These are phyloP conservation scores for Xerocomus potaroensis DNA, from an alignment of 768 basidiomycete species.

Conservation along the genomic window DNA sequence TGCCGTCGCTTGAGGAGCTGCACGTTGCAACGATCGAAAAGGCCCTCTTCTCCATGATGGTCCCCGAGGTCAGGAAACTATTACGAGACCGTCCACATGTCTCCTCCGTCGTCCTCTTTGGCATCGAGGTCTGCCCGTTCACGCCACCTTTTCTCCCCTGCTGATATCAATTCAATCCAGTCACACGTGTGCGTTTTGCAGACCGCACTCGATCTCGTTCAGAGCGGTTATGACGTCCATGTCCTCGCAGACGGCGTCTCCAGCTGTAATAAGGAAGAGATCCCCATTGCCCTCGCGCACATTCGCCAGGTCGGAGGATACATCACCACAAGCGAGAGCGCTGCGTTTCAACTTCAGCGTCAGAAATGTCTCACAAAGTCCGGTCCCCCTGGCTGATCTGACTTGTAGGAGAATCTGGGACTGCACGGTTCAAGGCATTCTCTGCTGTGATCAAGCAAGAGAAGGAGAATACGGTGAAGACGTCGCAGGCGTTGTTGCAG, in stretches of 20 bases:
- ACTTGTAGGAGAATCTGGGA: conserved; percentile 51
- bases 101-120: conserved; percentile 69
- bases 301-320: conserved; percentile 72
- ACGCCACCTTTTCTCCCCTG: background rate
- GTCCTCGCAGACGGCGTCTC: conserved; percentile 84
- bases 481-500: conserved; percentile 32
- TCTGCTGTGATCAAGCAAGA: conserved; percentile 72
- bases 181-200: conserved; percentile 89
- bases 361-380: conserved; percentile 11
- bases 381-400: conserved; percentile 11
- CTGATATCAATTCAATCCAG: conserved; percentile 43
- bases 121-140: conserved; percentile 68
- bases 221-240: conserved; percentile 49
- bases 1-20: conserved; percentile 49
- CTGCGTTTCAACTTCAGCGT: conserved; percentile 75
- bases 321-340: conserved; percentile 77
- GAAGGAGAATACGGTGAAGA: conserved; percentile 53
- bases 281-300: conserved; percentile 66
- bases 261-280: conserved; percentile 74
- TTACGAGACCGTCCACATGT: conserved; percentile 46
- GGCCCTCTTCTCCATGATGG: conserved; percentile 82
- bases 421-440: conserved; percentile 68
- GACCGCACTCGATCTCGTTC: conserved; percentile 67
- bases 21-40: conserved; percentile 68
- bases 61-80: conserved; percentile 54